A percentile compares a stretch with the other conserved stretches of the same genome.
Conservation (phyloP, 2,329 filamentous ascomycete species). For the Ilyonectria sp. region DNA sequence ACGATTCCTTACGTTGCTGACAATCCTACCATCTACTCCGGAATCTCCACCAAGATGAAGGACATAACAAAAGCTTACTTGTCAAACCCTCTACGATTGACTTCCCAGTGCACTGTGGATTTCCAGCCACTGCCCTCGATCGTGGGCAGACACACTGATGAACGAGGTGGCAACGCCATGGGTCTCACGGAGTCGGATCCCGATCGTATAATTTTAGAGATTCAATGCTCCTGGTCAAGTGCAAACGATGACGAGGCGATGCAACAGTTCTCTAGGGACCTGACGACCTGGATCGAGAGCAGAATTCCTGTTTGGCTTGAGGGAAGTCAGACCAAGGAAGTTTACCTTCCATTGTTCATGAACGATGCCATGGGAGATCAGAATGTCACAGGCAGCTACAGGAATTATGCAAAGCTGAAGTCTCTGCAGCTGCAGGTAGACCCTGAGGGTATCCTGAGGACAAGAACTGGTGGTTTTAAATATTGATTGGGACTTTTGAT, state of each 20-base stretch:
- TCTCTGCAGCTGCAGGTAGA: slow-evolving; percentile 50
- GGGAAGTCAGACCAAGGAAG: neutral
- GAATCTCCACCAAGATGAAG: slow-evolving; percentile 51
- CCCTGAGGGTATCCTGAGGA: slow-evolving; percentile 33
- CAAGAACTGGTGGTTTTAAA: slow-evolving; percentile 19
- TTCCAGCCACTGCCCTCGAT: slow-evolving; percentile 51
- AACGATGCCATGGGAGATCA: slow-evolving; percentile 55
- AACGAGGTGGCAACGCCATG: slow-evolving; percentile 46
- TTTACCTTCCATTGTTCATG: slow-evolving; percentile 51
- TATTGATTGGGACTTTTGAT: slow-evolving; percentile 5
- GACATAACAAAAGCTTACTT: slow-evolving; percentile 47
- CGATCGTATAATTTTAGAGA: slow-evolving; percentile 44
- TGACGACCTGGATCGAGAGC: slow-evolving; percentile 40
- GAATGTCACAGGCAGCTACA: slow-evolving; percentile 49
- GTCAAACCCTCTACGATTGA: slow-evolving; percentile 39
- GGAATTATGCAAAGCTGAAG: slow-evolving; percentile 50
- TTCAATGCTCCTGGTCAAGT: slow-evolving; percentile 45
- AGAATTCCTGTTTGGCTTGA: slow-evolving; percentile 44
- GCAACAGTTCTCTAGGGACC: slow-evolving; percentile 28
- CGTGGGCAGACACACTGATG: slow-evolving; percentile 42
- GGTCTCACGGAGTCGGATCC: slow-evolving; percentile 40
- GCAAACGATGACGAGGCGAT: slow-evolving; percentile 41
- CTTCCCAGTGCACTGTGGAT: slow-evolving; percentile 48
- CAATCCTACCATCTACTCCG: slow-evolving; percentile 50
- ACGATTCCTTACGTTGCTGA: slow-evolving; percentile 45